Percentiles rank a stretch among this genome's conserved stretches.
Evolutionary conservation across 2,329 filamentous ascomycete species (phyloP).

Genomic region (Knoxdaviesia capensis): DNA sequence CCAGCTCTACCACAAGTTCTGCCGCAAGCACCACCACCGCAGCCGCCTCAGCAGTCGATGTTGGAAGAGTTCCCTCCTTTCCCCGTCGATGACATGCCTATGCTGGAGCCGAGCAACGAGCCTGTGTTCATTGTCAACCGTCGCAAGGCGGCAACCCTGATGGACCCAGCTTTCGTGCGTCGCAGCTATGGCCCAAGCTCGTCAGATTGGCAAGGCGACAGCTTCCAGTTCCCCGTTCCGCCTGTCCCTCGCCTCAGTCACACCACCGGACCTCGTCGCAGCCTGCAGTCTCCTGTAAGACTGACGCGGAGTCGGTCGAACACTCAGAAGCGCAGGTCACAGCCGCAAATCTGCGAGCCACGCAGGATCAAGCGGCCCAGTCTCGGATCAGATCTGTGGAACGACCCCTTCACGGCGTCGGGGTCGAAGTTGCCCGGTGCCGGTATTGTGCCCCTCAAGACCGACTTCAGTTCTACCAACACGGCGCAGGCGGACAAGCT

Average conservation of each 20-base stretch:
- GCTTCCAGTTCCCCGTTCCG: constrained; percentile 10
- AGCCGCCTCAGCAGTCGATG: neutral
- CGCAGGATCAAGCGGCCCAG: constrained; percentile 30
- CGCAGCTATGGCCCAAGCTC: constrained; percentile 43
- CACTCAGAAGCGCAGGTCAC: constrained; percentile 34
- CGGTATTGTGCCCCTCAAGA: constrained; percentile 7
- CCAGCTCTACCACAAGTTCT: neutral
- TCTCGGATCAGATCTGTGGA: constrained; percentile 32
- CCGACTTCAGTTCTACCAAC: constrained; percentile 15
- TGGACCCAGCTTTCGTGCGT: constrained; percentile 34
- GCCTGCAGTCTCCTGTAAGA: constrained; percentile 31
- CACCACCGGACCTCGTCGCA: constrained; percentile 27
- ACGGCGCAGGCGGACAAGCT: constrained; percentile 15
- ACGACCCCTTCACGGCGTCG: constrained; percentile 17
- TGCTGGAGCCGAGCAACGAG: no score
- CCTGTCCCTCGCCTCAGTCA: constrained; percentile 21
- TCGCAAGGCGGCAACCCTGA: no score
- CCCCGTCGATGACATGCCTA: neutral
- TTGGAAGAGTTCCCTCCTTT: constrained; percentile 2
- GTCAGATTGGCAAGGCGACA: constrained; percentile 24
- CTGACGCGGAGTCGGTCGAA: constrained; percentile 28
- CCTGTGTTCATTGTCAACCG: no score
- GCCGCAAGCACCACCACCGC: constrained; percentile 1
- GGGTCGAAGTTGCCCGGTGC: neutral
- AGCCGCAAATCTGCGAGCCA: constrained; percentile 14